Evolutionary conservation across 2,329 filamentous ascomycete genomes (phyloP).

Genomic region (Calonectria ilicicola): DNA sequence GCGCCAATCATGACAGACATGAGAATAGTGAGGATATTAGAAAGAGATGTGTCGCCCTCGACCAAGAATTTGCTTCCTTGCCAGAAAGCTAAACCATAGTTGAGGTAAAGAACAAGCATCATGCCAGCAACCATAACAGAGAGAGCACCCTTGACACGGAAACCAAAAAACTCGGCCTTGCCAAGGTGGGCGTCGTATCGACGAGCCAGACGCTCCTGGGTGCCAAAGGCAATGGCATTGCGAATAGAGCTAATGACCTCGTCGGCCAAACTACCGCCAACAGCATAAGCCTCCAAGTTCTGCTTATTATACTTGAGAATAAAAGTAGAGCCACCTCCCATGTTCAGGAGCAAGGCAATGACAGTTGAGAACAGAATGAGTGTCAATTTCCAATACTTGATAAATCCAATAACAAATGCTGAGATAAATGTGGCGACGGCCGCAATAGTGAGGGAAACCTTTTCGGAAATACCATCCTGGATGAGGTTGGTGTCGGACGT

Average conservation of each 20-base stretch:
- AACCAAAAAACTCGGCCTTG: slow-evolving; percentile 80
- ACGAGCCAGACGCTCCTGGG: slow-evolving; percentile 88
- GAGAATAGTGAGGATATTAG: slow-evolving; percentile 84
- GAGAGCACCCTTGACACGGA: slow-evolving; percentile 78
- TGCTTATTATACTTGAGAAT: slow-evolving; percentile 86
- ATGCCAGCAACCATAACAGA: slow-evolving; percentile 85
- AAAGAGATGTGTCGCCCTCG: slow-evolving; percentile 72
- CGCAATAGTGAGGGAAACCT: slow-evolving; percentile 81
- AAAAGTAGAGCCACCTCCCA: slow-evolving; percentile 79
- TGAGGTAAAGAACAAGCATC: slow-evolving; percentile 87
- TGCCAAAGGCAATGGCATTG: slow-evolving; percentile 92
- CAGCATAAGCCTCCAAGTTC: slow-evolving; percentile 82
- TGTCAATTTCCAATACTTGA: slow-evolving; percentile 93
- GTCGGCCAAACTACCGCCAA: slow-evolving; percentile 89
- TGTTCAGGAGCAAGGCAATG: slow-evolving; percentile 80
- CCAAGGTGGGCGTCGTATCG: slow-evolving; percentile 84
- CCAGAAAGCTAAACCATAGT: slow-evolving; percentile 91
- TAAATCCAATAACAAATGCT: slow-evolving; percentile 90
- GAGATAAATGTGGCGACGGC: slow-evolving; percentile 86
- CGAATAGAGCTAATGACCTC: slow-evolving; percentile 95
- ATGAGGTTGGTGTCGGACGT: slow-evolving; percentile 94
- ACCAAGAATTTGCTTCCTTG: slow-evolving; percentile 83
- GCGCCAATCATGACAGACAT: slow-evolving; percentile 94
- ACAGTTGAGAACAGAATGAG: slow-evolving; percentile 88
- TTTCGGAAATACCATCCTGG: slow-evolving; percentile 94